These are phyloP conservation scores for Umbilicus rupestris DNA, from an alignment of 164 flowering plant genomes.

Conservation along the genomic window DNA sequence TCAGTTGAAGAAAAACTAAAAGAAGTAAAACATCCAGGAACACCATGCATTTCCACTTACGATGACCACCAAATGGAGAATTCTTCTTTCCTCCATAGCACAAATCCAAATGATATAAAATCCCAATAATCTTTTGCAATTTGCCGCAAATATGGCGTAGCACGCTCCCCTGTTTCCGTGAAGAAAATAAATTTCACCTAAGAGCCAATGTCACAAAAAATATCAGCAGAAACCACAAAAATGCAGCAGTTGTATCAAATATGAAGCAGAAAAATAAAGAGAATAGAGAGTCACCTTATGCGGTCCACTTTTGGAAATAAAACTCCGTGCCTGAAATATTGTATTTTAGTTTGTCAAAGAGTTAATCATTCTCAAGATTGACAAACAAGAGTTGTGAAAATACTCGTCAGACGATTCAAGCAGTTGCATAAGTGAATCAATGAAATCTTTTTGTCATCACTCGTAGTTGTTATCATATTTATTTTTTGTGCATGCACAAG, in stretches of 20 bases:
- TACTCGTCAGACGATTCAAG: not conserved
- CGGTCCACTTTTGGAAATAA: constrained; percentile 44
- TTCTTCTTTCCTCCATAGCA: constrained; percentile 81
- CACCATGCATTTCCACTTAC: constrained; percentile 31
- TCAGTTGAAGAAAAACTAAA: not conserved
- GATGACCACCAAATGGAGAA: constrained; percentile 75
- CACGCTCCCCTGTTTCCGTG: constrained; percentile 88
- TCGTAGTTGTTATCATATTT: not conserved
- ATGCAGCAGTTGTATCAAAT: not conserved
- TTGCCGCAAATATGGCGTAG: constrained; percentile 77
- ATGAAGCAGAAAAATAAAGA: not conserved
- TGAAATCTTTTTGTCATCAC: not conserved
- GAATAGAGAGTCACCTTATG: not conserved
- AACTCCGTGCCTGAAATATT: constrained; percentile 45
- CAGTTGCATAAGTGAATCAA: not conserved
- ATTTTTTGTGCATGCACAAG: not conserved
- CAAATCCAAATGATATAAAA: constrained; percentile 76
- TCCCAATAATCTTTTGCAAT: constrained; percentile 60
- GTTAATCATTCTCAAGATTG: not conserved
- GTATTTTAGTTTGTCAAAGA: constrained; percentile 6
- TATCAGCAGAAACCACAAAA: not conserved
- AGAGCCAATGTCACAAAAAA: not conserved
- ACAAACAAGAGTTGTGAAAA: not conserved
- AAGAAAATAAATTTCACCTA: constrained; percentile 82
- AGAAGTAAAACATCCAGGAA: constrained; percentile 2